Percentiles rank a stretch among this genome's conserved stretches.
These are phyloP conservation scores for Neopestalotiopsis sp. DNA, from an alignment of 2,329 filamentous ascomycete genomes.

Conservation along the genomic window DNA sequence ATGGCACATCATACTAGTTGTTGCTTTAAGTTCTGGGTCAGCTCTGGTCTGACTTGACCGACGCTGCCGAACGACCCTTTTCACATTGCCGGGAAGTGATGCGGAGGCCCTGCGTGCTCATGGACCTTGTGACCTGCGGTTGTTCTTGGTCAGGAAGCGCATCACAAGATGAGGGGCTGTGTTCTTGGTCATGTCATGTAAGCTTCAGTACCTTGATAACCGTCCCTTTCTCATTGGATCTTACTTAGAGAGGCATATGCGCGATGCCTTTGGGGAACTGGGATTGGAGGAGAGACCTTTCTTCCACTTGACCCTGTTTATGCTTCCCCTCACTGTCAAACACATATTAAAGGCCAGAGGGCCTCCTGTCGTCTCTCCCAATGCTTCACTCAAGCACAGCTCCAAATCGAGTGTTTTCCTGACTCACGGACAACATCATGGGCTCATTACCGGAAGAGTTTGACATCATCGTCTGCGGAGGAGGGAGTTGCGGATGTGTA, in stretches of 20 bases:
- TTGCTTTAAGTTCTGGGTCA: background rate
- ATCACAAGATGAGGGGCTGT: background rate
- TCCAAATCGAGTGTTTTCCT: background rate
- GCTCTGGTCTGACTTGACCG: background rate
- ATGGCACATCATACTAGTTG: background rate
- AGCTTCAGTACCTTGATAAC: background rate
- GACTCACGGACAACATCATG: slow-evolving; percentile 30
- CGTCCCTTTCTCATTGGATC: background rate
- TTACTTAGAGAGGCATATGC: background rate
- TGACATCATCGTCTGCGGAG: slow-evolving; percentile 80
- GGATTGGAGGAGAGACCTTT: background rate
- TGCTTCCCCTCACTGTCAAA: background rate
- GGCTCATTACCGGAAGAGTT: slow-evolving; percentile 71
- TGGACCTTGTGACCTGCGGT: background rate
- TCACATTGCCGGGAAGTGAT: background rate
- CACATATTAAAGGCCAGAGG: background rate
- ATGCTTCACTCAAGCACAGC: background rate
- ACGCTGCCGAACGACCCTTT: background rate
- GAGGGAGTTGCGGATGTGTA: slow-evolving; percentile 70
- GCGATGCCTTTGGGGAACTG: background rate
- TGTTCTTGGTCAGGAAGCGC: background rate
- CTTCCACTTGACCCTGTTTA: background rate
- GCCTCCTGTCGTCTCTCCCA: background rate
- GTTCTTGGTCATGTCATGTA: background rate
- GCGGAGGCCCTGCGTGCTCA: background rate